These are phyloP conservation scores for Serendipita vermifera DNA, from an alignment of 768 basidiomycete genomes.

Conservation along the genomic window DNA sequence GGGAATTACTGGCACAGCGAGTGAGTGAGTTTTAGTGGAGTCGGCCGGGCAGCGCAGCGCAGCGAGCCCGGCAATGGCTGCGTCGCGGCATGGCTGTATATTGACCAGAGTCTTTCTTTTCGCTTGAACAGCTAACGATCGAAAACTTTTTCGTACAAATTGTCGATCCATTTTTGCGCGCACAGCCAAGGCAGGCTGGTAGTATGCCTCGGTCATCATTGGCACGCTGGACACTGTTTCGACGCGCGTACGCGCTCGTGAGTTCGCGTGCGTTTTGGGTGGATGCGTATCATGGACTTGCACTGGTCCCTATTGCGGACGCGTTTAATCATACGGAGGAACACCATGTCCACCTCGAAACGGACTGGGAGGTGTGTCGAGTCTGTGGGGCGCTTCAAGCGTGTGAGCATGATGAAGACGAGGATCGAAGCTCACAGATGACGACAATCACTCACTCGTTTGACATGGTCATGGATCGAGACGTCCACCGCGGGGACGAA, in stretches of 20 bases:
- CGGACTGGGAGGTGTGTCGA: constrained; percentile 59
- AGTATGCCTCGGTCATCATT: no score
- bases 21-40: constrained; percentile 2
- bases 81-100: no score
- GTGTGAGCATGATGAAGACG: constrained; percentile 51
- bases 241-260: constrained; percentile 50
- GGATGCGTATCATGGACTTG: constrained; percentile 65
- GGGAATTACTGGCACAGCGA: not conserved
- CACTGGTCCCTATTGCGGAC: constrained; percentile 80
- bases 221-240: constrained; percentile 34
- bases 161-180: no score
- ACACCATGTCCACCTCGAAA: constrained; percentile 64
- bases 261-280: constrained; percentile 74
- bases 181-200: no score
- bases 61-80: no score
- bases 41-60: no score
- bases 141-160: no score
- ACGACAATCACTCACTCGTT: constrained; percentile 21
- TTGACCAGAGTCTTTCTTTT: no score
- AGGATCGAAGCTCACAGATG: no score
- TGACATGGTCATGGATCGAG: constrained; percentile 54
- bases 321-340: constrained; percentile 64
- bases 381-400: constrained; percentile 55
- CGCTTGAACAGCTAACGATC: no score
- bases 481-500: constrained; percentile 39